Evolutionary conservation across 306 rosid species (phyloP).

Genomic region (Inga laurina): DNA sequence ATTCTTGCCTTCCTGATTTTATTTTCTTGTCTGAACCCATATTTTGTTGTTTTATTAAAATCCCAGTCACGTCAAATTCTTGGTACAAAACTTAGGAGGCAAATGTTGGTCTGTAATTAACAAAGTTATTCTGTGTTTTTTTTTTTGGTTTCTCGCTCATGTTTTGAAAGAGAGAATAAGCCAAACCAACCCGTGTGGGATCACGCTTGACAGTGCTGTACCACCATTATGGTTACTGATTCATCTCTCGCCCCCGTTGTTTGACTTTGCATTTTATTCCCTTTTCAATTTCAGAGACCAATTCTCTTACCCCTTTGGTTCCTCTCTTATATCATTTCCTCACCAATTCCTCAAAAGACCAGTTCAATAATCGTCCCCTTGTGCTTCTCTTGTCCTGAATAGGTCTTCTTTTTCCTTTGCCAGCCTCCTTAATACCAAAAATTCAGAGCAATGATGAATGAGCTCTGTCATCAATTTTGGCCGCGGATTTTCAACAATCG

Average conservation of each 20-base stretch:
- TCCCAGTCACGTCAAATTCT: background rate
- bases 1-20: conserved; percentile 19
- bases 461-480: background rate
- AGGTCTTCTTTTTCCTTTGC: background rate
- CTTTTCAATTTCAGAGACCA: background rate
- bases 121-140: too few species aligned
- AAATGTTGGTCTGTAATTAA: background rate
- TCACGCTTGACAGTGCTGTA: conserved; percentile 8
- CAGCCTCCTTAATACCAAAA: too few species aligned
- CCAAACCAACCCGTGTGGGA: conserved; percentile 1
- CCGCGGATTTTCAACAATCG: background rate
- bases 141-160: too few species aligned
- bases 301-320: background rate
- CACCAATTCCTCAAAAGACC: background rate
- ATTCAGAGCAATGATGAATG: background rate
- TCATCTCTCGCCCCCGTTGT: conserved; percentile 40
- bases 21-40: background rate
- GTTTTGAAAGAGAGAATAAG: background rate
- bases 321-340: background rate
- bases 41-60: background rate
- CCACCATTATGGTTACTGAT: background rate
- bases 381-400: conserved; percentile 4
- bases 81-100: too few species aligned
- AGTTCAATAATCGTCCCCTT: background rate
- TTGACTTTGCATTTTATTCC: conserved; percentile 37